Evolutionary conservation across 177 flowering plant genomes (phyloP), one percentile per base, ranked within the genome.

Genomic region (Tripterygium wilfordii): DNA sequence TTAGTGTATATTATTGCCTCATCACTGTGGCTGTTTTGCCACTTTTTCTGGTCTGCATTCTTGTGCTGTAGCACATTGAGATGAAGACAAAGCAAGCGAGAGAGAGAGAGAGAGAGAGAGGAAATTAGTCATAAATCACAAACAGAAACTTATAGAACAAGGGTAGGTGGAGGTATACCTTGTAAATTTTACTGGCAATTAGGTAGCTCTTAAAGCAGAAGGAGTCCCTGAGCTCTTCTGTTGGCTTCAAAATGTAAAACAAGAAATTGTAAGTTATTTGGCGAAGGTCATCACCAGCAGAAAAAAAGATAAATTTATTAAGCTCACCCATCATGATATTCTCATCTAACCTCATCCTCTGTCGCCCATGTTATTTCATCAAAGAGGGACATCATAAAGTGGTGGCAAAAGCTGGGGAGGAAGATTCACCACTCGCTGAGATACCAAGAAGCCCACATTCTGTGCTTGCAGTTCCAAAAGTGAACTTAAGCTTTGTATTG

Each of bases 371-470:
- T 77, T 36, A 89, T 51, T 70, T 26, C 54, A 69, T 94, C 92
- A 68, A 94, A 94, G 15, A 94, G 79, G 2, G 69, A 85, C 80
- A 76, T 81, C 80, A 69, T 83, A 83, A 25, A 89, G 80, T 4
- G 76, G 99, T 37, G 92, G 87, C 50, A 94, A 53, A 56, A 88
- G 81, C 58, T 88, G 85, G 25, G 78, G 96, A 42, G 97, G 96
- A 47, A 94, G 81, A 72, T 42, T 42, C 5, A 23, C 30, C 8
- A 42, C 45, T 2, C 30, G 45, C 17, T 24, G 45, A n/a, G 45
- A 87, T 30, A 94, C 79, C 68, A 89, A 52, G 41, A 94, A 84
- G 42, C 92, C 99, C 7, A 76, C 80, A 65, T 54, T 48, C 2
- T 58, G 54, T 23, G 81, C 85, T 48, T 78, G 61, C 48, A 87